Percentiles rank a stretch among this genome's conserved stretches.
phyloP scores from a whole-genome alignment of 148 eudicot species.

The Tetragonia tetragonoides region DNA sequence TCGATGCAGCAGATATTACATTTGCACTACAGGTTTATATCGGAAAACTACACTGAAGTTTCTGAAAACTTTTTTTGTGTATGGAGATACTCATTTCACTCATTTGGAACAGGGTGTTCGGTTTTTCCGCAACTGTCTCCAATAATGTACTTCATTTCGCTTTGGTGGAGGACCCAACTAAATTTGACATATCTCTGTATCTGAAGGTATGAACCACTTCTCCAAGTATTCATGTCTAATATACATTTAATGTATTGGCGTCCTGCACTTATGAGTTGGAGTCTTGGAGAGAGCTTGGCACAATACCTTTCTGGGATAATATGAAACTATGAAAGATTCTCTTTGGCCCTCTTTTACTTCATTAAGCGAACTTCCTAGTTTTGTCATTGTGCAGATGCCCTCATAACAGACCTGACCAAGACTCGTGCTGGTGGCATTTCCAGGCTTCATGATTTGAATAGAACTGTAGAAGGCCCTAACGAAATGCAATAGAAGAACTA shows the following conservation, averaged over 20 bases:
- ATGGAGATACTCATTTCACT: constrained; percentile 2
- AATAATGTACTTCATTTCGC: constrained; percentile 26
- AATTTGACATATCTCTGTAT: not conserved
- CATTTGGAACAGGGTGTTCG: constrained; percentile 64
- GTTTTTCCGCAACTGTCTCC: constrained; percentile 91
- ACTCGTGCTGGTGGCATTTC: not conserved
- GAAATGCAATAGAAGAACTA: not conserved
- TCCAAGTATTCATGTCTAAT: not conserved
- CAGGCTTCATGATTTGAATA: not conserved
- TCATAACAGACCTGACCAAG: not conserved
- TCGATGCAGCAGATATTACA: constrained; percentile 74
- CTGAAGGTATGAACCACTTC: constrained; percentile 1
- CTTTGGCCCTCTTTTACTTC: not conserved
- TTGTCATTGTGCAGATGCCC: not conserved
- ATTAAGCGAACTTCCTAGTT: not conserved
- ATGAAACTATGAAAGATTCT: too few species aligned
- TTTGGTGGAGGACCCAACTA: constrained; percentile 1
- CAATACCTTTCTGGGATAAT: too few species aligned
- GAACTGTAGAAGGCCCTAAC: not conserved
- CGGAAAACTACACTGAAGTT: not conserved
- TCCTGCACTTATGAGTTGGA: not conserved
- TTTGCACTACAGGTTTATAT: constrained; percentile 81
- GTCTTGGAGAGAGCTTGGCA: too few species aligned
- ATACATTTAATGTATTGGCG: not conserved
- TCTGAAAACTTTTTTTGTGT: not conserved